phyloP scores from a whole-genome alignment of 148 eudicot species.

The Salicornia ramosissima region DNA sequence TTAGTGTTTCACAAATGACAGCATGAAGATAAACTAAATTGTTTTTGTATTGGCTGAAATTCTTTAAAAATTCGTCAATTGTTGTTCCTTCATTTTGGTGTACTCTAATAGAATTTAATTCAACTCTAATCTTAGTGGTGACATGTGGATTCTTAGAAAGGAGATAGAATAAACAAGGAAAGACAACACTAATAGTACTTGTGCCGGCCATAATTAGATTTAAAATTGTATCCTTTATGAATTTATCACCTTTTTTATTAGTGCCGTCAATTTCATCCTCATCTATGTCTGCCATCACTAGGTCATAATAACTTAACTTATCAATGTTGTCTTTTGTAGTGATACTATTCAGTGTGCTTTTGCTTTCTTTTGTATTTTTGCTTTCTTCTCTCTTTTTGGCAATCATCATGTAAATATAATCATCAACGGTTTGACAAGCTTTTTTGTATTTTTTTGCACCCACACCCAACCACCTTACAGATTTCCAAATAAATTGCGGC shows the following conservation, averaged over 20 bases:
- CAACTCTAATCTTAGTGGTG: neutral
- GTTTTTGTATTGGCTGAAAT: neutral
- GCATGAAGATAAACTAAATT: neutral
- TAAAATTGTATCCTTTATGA: too few species aligned
- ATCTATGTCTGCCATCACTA: too few species aligned
- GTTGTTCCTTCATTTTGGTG: too few species aligned
- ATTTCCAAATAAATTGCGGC: conserved; percentile 40
- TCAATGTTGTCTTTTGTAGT: too few species aligned
- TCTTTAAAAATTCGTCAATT: neutral
- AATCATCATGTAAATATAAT: conserved; percentile 16
- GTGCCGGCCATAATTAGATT: too few species aligned
- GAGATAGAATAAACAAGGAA: neutral
- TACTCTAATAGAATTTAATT: neutral
- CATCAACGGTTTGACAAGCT: conserved; percentile 25
- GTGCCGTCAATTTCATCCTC: too few species aligned
- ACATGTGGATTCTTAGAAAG: neutral
- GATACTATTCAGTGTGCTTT: too few species aligned
- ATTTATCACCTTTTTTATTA: too few species aligned
- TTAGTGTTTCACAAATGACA: neutral
- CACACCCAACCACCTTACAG: conserved; percentile 37
- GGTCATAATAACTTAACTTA: too few species aligned
- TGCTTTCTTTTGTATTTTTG: neutral
- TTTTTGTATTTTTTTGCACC: conserved; percentile 31
- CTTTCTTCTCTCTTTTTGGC: conserved; percentile 21
- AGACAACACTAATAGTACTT: too few species aligned